Evolutionary conservation across 805 yeast species (phyloP).

Genomic region (Schwanniomyces vanrijiae): DNA sequence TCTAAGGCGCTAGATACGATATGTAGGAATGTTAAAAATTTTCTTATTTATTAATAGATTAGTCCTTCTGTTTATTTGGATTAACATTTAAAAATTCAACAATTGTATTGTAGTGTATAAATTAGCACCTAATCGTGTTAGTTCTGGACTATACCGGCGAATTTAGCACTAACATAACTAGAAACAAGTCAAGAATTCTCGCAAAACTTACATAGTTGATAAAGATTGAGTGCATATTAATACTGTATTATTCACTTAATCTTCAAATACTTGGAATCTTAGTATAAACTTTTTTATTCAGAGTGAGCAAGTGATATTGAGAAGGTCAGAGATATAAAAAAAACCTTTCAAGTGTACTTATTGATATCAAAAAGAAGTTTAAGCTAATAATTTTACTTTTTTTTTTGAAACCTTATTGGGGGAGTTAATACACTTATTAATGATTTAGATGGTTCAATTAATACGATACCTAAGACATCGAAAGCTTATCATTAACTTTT

Average conservation of each 20-base stretch:
- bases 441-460: neutral
- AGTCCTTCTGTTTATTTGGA: too few relatives aligned
- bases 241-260: neutral
- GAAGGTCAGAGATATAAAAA: neutral
- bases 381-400: too few relatives aligned
- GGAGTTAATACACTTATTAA: too few relatives aligned
- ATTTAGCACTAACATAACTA: too few relatives aligned
- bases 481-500: neutral
- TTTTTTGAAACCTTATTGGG: too few relatives aligned
- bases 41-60: neutral
- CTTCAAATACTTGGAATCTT: neutral
- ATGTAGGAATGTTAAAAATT: neutral
- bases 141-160: neutral
- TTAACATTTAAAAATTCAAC: too few relatives aligned
- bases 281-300: neutral
- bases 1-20: neutral
- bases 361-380: neutral
- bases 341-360: neutral
- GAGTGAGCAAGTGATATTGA: neutral
- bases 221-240: neutral
- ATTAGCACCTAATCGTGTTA: neutral
- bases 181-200: neutral
- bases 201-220: neutral
- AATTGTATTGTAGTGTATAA: neutral
- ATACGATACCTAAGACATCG: slow-evolving; percentile 1